These are phyloP conservation scores for Paragyromitra xinjiangensis DNA, from an alignment of 495 filamentous ascomycete genomes.

Conservation along the genomic window DNA sequence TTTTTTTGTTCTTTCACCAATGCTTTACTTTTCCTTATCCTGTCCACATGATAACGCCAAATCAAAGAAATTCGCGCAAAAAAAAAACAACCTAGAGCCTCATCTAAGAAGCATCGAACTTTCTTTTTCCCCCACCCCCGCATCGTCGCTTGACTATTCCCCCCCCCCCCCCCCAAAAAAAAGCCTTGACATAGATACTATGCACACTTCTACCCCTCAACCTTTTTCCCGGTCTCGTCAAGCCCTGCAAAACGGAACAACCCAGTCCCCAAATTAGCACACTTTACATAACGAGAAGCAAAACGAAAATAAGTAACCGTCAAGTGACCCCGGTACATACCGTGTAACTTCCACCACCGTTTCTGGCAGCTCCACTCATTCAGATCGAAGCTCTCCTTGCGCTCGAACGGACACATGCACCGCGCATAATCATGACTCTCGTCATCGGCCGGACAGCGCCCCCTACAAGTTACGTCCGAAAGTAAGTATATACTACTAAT, in stretches of 20 bases:
- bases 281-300: slow-evolving; percentile 34
- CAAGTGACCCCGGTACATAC: slow-evolving; percentile 41
- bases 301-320: slow-evolving; percentile 7
- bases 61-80: slow-evolving; percentile 16
- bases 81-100: not conserved
- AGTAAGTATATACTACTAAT: slow-evolving; percentile 12
- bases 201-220: slow-evolving; percentile 4
- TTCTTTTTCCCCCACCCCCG: slow-evolving; percentile 12
- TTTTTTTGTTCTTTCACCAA: not conserved
- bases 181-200: slow-evolving; percentile 1
- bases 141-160: not conserved
- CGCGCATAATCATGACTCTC: slow-evolving; percentile 50
- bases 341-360: slow-evolving; percentile 53
- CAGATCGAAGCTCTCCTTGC: slow-evolving; percentile 54
- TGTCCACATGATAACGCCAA: slow-evolving; percentile 35
- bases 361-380: slow-evolving; percentile 53
- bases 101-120: not conserved
- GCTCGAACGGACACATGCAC: slow-evolving; percentile 54
- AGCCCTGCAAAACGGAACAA: slow-evolving; percentile 23
- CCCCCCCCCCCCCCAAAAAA: not conserved
- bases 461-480: slow-evolving; percentile 30
- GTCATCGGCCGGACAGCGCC: slow-evolving; percentile 53
- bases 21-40: not conserved
- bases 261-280: slow-evolving; percentile 21
- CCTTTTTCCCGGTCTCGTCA: slow-evolving; percentile 33